Conservation (phyloP, 2,329 filamentous ascomycete species). For the Exophiala phaeomuriformis region DNA sequence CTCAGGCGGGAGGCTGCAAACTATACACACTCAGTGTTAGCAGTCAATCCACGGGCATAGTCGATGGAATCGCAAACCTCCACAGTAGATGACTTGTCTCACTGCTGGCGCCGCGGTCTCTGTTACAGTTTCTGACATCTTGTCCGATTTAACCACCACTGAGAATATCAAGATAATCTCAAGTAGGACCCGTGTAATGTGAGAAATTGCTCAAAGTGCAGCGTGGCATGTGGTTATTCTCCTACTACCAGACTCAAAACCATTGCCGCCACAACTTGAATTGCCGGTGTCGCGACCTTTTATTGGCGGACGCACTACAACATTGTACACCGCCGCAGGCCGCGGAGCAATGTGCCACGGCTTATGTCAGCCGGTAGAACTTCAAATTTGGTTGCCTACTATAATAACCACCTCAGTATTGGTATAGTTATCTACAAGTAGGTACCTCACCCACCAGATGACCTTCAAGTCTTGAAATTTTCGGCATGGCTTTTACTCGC, state of each 20-base stretch:
- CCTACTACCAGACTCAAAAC: background rate
- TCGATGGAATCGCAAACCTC: constrained; percentile 40
- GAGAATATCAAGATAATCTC: constrained; percentile 1
- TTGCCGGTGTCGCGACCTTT: background rate
- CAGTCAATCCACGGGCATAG: constrained; percentile 3
- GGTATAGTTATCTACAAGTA: too few relatives aligned
- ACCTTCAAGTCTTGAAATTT: too few relatives aligned
- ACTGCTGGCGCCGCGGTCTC: constrained; percentile 40
- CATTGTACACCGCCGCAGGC: too few relatives aligned
- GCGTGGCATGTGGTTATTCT: constrained; percentile 17
- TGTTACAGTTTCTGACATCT: constrained; percentile 26
- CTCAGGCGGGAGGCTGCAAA: constrained; percentile 61
- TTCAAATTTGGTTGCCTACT: too few relatives aligned
- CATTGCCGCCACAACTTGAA: background rate
- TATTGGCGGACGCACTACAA: too few relatives aligned
- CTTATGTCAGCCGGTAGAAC: too few relatives aligned
- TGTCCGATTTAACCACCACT: too few relatives aligned
- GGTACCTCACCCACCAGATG: too few relatives aligned
- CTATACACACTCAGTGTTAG: constrained; percentile 33
- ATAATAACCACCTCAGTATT: too few relatives aligned
- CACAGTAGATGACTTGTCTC: constrained; percentile 55
- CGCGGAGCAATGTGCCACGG: too few relatives aligned
- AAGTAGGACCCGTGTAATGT: constrained; percentile 17
- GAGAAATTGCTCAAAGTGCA: constrained; percentile 7
- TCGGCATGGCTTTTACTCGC: too few relatives aligned